phyloP scores from a whole-genome alignment of 768 basidiomycete genomes.

The Serendipita sp. region DNA sequence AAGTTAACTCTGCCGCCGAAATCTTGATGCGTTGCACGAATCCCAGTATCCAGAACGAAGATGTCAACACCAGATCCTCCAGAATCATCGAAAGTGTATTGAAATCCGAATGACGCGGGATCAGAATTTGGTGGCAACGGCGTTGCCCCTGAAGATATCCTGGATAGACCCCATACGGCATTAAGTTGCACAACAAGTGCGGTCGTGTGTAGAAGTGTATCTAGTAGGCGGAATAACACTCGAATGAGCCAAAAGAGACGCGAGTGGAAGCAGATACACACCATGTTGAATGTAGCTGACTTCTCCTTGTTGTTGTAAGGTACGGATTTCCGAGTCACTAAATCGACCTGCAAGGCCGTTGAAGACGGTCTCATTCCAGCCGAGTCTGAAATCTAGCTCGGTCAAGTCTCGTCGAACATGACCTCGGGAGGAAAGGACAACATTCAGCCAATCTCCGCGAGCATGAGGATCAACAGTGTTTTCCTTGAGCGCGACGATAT shows the following conservation, averaged over 20 bases:
- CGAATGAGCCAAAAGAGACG: too few relatives aligned
- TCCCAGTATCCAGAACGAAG: background rate
- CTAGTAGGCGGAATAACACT: background rate
- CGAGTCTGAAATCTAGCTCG: background rate
- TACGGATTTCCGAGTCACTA: background rate
- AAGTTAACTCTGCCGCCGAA: background rate
- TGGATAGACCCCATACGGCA: background rate
- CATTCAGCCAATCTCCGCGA: conserved; percentile 1
- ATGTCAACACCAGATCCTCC: background rate
- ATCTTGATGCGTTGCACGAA: background rate
- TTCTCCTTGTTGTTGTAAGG: background rate
- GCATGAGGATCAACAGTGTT: background rate
- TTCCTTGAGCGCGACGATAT: conserved; percentile 1
- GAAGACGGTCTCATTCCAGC: background rate
- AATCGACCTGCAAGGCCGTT: background rate
- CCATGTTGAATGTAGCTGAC: conserved; percentile 1
- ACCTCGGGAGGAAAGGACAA: background rate
- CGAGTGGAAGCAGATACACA: background rate
- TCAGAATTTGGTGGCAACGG: background rate
- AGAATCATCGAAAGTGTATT: conserved; percentile 1
- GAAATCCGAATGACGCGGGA: background rate
- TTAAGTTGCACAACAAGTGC: background rate
- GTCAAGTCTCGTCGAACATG: background rate
- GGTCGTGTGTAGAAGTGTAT: background rate
- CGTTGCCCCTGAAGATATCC: background rate